Evolutionary conservation across 192 early-diverging fungal genomes (phyloP).

Genomic region (Chytriomyces sp.): DNA sequence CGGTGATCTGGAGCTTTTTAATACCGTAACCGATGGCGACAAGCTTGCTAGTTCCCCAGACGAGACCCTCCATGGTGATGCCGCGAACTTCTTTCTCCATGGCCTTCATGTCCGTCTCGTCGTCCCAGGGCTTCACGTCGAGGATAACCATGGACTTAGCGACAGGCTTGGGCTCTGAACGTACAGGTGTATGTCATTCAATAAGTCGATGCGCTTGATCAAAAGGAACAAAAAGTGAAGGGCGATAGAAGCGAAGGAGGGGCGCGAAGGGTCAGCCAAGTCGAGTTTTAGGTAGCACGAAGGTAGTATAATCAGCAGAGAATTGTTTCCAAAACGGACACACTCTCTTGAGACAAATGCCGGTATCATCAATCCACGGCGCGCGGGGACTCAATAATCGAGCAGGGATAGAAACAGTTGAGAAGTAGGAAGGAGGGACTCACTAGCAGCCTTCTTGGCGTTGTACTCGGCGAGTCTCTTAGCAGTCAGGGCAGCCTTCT

Average conservation of each 20-base stretch:
- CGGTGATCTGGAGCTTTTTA: conserved; percentile 93
- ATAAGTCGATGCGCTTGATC: background rate
- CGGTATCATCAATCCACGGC: conserved; percentile 33
- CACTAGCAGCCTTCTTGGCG: conserved; percentile 83
- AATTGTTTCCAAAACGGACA: conserved; percentile 24
- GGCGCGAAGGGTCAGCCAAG: conserved; percentile 26
- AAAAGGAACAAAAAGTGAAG: background rate
- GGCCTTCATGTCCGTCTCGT: conserved; percentile 84
- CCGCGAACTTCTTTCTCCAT: conserved; percentile 71
- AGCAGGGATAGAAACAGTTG: background rate
- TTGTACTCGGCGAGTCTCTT: conserved; percentile 89
- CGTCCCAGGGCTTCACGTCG: conserved; percentile 99
- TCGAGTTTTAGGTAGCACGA: conserved; percentile 37
- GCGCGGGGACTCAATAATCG: too few relatives aligned
- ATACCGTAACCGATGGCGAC: conserved; percentile 92
- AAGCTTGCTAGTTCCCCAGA: conserved; percentile 82
- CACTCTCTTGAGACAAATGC: conserved; percentile 37
- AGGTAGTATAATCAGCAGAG: conserved; percentile 14
- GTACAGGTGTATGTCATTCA: background rate
- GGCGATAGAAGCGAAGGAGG: background rate
- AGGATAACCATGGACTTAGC: conserved; percentile 93
- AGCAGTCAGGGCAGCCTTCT: conserved; percentile 84
- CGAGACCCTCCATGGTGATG: conserved; percentile 85
- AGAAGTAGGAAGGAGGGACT: conserved; percentile 3
- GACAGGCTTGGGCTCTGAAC: conserved; percentile 69